Conservation (phyloP, 148 eudicot genomes). For the Agrostemma githago region DNA sequence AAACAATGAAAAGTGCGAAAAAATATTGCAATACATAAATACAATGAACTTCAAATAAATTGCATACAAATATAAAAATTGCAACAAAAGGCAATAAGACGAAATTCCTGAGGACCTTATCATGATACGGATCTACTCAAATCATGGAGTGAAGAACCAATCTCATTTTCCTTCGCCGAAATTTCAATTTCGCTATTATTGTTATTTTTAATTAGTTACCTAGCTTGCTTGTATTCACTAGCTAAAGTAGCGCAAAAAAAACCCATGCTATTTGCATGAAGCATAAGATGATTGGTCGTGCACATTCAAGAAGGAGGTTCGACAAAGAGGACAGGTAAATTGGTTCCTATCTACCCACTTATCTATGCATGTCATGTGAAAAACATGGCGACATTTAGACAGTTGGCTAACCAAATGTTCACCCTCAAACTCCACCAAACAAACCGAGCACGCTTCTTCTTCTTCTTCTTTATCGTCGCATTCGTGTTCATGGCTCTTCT, state of each 20-base stretch:
- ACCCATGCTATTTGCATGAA: conserved; percentile 6
- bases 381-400: conserved; percentile 51
- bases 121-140: no score
- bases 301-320: conserved; percentile 37
- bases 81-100: neutral
- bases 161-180: neutral
- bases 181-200: neutral
- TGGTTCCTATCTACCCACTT: conserved; percentile 50
- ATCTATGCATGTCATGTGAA: conserved; percentile 51
- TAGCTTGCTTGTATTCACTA: neutral
- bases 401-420: conserved; percentile 54
- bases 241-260: neutral
- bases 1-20: no score
- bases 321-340: conserved; percentile 79
- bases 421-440: conserved; percentile 55
- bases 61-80: neutral
- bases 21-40: no score
- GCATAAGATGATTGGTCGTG: conserved; percentile 16
- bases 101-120: neutral
- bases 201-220: no score
- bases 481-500: neutral
- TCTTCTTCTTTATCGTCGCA: neutral
- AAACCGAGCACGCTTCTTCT: conserved; percentile 47
- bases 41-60: neutral
- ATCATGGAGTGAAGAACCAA: no score